Evolutionary conservation across 2,329 filamentous ascomycete species (phyloP), one percentile per base, ranked within the genome.

Genomic region (Sporothrix dimorphospora): DNA sequence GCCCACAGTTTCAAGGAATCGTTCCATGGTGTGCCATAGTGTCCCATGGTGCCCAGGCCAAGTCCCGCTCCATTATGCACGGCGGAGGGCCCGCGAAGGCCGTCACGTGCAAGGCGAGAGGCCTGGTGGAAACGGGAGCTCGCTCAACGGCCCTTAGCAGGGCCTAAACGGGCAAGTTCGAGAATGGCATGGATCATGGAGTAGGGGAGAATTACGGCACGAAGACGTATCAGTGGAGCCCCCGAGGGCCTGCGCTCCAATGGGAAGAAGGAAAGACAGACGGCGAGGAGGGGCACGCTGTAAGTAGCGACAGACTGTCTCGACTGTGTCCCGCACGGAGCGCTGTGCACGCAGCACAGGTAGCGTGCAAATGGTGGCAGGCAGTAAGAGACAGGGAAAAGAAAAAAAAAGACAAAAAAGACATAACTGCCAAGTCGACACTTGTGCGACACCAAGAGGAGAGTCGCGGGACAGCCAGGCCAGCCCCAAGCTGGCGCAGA

Each of bases 1-100:
- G 75, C 72, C 75, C 75, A 76, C 72, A 59, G 71, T 61, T 42
- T 51, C 47, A 67, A 68, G 40, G 70, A 74, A 76, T 76, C 75
- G 75, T 75, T 70, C 75, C 74, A 76, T 72, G 14, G 45, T 57
- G 53, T 59, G n/a, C n/a, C n/a, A n/a, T n/a, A n/a, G n/a, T n/a
- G n/a, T n/a, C n/a, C n/a, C n/a, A n/a, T n/a, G n/a, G n/a, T n/a
- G n/a, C n/a, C n/a, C n/a, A 47, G 61, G 38, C 42, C 30, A 34
- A 34, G 30, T 34, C 30, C 30, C 30, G 30, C 30, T 34, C 30
- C 3, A 34, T 34, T 34, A 34, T 34, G 30, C 30, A 34, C 30
- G 12, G 45, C 19, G 45, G 12, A 47, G 45, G 19, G 8, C 45
- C 30, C 4, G 45, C 19, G 45, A 12, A 47, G 45, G 19, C 14